phyloP scores from a whole-genome alignment of 2,329 filamentous ascomycete species.

The Didymella exigua region DNA sequence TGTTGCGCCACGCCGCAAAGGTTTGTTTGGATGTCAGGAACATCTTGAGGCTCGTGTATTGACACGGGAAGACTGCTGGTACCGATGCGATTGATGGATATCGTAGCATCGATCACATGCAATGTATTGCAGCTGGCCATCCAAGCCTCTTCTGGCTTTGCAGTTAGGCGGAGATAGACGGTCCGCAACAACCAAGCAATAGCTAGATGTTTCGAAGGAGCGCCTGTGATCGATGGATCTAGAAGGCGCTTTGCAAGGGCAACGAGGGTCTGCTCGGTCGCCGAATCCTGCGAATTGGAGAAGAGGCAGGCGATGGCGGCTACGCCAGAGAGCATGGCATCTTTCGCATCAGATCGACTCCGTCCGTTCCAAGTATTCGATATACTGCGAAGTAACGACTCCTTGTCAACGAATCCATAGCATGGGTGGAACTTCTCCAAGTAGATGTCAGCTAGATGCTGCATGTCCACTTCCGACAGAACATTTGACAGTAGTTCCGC shows the following conservation, averaged over 20 bases:
- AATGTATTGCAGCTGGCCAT: constrained; percentile 5
- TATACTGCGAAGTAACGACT: not conserved
- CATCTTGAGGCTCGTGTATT: not conserved
- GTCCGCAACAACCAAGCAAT: constrained; percentile 3
- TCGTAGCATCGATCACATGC: constrained; percentile 1
- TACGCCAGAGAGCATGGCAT: not conserved
- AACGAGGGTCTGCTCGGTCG: not conserved
- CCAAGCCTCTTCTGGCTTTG: constrained; percentile 10
- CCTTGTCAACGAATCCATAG: constrained; percentile 1
- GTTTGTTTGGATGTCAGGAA: not conserved
- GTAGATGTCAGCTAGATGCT: not conserved
- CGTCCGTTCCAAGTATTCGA: not conserved
- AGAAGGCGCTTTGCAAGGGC: not conserved
- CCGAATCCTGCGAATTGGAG: not conserved
- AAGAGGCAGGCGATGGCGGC: constrained; percentile 3
- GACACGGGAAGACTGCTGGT: not conserved
- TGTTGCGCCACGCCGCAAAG: constrained; percentile 3
- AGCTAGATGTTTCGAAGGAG: not conserved
- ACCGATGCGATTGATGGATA: not conserved
- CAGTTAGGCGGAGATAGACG: constrained; percentile 2
- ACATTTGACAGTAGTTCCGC: not conserved
- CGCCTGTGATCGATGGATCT: not conserved
- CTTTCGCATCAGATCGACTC: not conserved
- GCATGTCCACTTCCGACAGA: not conserved
- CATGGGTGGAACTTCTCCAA: constrained; percentile 2